Base-by-base conservation (phyloP, 2,329 filamentous ascomycete genomes). In the Ascochyta rabiei region DNA sequence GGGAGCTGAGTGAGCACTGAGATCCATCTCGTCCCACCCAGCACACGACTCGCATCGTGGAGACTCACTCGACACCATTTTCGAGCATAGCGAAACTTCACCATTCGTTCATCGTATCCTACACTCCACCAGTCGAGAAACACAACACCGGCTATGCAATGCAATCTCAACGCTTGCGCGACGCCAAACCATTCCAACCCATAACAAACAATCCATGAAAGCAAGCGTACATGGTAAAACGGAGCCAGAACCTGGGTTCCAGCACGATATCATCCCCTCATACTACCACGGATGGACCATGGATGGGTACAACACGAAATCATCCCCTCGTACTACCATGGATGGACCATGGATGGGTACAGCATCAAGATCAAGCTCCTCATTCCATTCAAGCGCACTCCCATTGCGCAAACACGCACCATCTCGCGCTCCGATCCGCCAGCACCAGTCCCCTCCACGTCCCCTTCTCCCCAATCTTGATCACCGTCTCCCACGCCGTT, bases 401-500 rank as follows among this genome's bases (percentile, higher is more conserved):
- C 91, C 91, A 96, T 79, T 96, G 90, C 0, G 89, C 89, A 80
- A 95, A 95, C n/a, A 96, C 91, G 70, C 91, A 95, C 91, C 91
- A 96, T 64, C 90, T 82, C 39, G 90, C 90, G 56, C 88, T 93
- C 48, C 91, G 83, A 77, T 96, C 91, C 6, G 91, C 91, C 52
- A 95, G 80, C 38, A 96, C 91, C 57, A 96, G 76, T 1, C 89
- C 90, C 60, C 91, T 82, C 90, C 91, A 96, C 15, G 87, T 84
- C 2, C 91, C 91, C 58, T 84, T 83, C 77, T 96, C 91, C 0
- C 89, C 89, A 76, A 91, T 91, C 78, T 96, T 96, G 77, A 96
- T 93, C 43, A 93, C 91, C 6, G 91, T 95, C 79, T 95, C 91
- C 90, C 91, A 96, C 5, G 85, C 87, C 35, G 87, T 89, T 16